Percentiles rank a stretch among this genome's conserved stretches.
Evolutionary conservation across 2,329 filamentous ascomycete genomes (phyloP).

Genomic region (Nothopassalora personata): DNA sequence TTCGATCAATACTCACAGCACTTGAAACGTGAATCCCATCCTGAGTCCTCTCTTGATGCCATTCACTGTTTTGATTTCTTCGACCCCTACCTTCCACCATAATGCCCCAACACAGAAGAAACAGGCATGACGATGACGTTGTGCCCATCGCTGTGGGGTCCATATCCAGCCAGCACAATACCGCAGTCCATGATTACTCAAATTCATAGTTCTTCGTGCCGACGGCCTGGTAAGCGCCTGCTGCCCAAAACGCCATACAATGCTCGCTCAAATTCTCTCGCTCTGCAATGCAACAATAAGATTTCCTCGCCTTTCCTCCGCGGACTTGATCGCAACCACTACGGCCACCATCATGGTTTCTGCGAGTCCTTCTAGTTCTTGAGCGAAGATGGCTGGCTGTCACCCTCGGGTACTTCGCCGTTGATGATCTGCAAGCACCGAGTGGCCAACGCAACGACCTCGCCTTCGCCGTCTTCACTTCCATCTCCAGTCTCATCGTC

Average conservation of each 20-base stretch:
- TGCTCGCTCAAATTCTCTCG: constrained; percentile 5
- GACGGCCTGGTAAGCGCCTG: background rate
- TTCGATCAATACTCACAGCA: background rate
- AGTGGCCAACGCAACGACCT: constrained; percentile 86
- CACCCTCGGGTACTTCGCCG: constrained; percentile 14
- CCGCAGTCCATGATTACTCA: background rate
- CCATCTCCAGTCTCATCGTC: constrained; percentile 72
- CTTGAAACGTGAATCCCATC: background rate
- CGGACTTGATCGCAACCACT: background rate
- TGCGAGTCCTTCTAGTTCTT: constrained; percentile 9
- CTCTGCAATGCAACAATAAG: background rate
- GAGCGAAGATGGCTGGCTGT: constrained; percentile 19
- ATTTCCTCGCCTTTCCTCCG: background rate
- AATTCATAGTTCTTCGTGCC: background rate
- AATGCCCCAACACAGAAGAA: background rate
- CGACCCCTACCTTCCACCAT: background rate
- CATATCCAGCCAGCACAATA: background rate
- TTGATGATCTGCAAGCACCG: constrained; percentile 65
- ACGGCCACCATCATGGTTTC: background rate
- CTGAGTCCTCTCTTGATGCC: background rate
- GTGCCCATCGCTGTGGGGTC: background rate
- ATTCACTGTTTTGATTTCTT: background rate
- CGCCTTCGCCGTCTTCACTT: constrained; percentile 84
- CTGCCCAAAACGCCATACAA: constrained; percentile 1
- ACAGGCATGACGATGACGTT: background rate